Percentiles rank a stretch among this genome's conserved stretches.
These are phyloP conservation scores for Sugiyamaella chiloensis DNA, from an alignment of 805 yeast species.

Conservation along the genomic window DNA sequence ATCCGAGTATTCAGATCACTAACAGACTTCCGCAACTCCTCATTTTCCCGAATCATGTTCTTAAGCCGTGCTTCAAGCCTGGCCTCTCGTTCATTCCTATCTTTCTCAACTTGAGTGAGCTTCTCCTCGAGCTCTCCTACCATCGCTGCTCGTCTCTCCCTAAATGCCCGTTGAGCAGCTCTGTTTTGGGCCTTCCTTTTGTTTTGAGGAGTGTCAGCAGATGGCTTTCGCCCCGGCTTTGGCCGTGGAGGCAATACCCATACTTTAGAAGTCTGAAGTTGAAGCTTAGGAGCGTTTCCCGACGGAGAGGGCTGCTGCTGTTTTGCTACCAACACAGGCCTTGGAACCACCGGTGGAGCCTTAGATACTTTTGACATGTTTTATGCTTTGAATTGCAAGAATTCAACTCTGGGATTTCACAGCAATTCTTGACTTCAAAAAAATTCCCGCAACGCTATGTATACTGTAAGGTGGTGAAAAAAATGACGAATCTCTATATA, in stretches of 20 bases:
- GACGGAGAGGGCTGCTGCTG: constrained; percentile 1
- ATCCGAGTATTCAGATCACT: constrained; percentile 28
- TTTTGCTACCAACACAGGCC: constrained; percentile 5
- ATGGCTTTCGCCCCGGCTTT: constrained; percentile 57
- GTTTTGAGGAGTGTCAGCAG: constrained; percentile 75
- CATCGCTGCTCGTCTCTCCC: constrained; percentile 81
- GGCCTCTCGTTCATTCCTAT: constrained; percentile 51
- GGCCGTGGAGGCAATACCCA: constrained; percentile 89
- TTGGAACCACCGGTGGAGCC: constrained; percentile 3
- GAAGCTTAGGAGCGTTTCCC: neutral
- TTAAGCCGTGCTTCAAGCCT: constrained; percentile 23
- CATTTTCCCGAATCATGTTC: constrained; percentile 36
- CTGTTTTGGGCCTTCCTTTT: constrained; percentile 88
- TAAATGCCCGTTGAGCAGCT: constrained; percentile 90
- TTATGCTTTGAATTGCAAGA: neutral
- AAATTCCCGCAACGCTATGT: too few relatives aligned
- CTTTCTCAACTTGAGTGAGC: constrained; percentile 64
- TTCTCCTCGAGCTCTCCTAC: constrained; percentile 74
- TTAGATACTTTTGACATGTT: neutral
- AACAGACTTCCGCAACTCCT: constrained; percentile 32
- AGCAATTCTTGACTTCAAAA: too few relatives aligned
- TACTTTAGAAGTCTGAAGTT: constrained; percentile 55
- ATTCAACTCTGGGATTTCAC: neutral
- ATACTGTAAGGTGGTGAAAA: too few relatives aligned
- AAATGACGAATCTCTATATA: too few relatives aligned